Percentiles rank a stretch among this genome's conserved stretches.
phyloP scores from a whole-genome alignment of 805 yeast species.

The Candida pseudofarinosa region DNA sequence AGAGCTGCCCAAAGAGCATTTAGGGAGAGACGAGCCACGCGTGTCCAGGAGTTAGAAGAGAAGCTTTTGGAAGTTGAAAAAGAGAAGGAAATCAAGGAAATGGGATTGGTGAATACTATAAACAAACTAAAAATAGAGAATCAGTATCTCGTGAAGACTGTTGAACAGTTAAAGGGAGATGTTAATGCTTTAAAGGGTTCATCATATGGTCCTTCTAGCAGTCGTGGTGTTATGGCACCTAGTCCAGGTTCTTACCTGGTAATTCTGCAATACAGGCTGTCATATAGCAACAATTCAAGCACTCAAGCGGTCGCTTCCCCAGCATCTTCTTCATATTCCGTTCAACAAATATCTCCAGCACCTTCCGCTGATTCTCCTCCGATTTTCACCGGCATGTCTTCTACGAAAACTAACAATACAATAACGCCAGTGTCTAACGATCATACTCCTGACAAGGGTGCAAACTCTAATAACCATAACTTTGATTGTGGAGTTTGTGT shows the following conservation, averaged over 20 bases:
- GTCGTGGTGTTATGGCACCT: background rate
- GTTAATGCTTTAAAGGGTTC: constrained; percentile 16
- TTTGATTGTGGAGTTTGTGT: constrained; percentile 62
- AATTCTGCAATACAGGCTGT: constrained; percentile 1
- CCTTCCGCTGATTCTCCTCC: constrained; percentile 50
- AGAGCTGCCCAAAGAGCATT: constrained; percentile 93
- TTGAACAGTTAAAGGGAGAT: constrained; percentile 41
- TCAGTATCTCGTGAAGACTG: constrained; percentile 34
- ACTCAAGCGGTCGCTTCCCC: constrained; percentile 22
- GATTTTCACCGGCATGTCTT: constrained; percentile 7
- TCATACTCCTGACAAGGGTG: constrained; percentile 11
- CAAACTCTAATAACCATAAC: constrained; percentile 15
- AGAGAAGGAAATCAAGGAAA: constrained; percentile 58
- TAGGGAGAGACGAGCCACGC: constrained; percentile 79
- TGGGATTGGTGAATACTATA: constrained; percentile 49
- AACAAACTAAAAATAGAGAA: constrained; percentile 46
- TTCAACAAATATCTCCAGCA: constrained; percentile 52
- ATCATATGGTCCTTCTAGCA: background rate
- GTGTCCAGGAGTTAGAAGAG: constrained; percentile 74
- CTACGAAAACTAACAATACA: background rate
- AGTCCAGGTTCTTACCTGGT: background rate
- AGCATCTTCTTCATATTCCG: constrained; percentile 25
- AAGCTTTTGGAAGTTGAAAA: constrained; percentile 63
- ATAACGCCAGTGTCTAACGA: constrained; percentile 11
- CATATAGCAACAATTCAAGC: constrained; percentile 10